Conservation (phyloP, 306 rosid genomes). For the Senna tora region DNA sequence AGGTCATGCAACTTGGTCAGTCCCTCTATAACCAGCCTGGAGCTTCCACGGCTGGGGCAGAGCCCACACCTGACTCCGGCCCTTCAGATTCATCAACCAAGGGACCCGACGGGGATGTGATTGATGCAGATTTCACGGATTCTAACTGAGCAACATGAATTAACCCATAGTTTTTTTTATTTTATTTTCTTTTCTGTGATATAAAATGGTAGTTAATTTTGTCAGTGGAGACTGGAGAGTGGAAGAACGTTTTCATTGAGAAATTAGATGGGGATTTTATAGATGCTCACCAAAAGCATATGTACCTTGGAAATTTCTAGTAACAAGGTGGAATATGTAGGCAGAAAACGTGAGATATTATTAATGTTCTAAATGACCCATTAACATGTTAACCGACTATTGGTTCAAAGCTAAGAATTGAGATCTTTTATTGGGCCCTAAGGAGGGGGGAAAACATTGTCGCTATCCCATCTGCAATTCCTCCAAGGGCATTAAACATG, state of each 20-base stretch:
- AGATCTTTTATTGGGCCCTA: no score
- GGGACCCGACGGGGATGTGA: slow-evolving; percentile 80
- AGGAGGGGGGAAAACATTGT: no score
- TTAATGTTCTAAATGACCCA: no score
- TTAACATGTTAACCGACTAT: no score
- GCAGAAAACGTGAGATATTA: neutral
- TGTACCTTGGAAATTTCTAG: slow-evolving; percentile 31
- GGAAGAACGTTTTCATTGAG: slow-evolving; percentile 16
- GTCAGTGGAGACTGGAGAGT: slow-evolving; percentile 29
- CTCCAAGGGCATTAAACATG: neutral
- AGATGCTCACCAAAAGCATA: slow-evolving; percentile 33
- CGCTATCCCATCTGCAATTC: no score
- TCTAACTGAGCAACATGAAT: slow-evolving; percentile 53
- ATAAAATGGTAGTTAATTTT: slow-evolving; percentile 38
- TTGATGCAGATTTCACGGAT: slow-evolving; percentile 83
- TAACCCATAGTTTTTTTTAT: slow-evolving; percentile 11
- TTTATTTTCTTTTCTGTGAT: neutral
- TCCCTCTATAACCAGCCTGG: slow-evolving; percentile 89
- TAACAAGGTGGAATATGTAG: slow-evolving; percentile 32
- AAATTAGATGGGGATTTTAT: slow-evolving; percentile 23
- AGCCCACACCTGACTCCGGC: slow-evolving; percentile 61
- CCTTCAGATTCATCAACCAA: slow-evolving; percentile 67
- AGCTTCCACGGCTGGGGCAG: slow-evolving; percentile 51
- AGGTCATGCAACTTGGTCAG: slow-evolving; percentile 93
- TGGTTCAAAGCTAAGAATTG: no score